Evolutionary conservation across 768 basidiomycete species (phyloP), one percentile per base, ranked within the genome.

Genomic region (Gloeopeniophorella convolvens): DNA sequence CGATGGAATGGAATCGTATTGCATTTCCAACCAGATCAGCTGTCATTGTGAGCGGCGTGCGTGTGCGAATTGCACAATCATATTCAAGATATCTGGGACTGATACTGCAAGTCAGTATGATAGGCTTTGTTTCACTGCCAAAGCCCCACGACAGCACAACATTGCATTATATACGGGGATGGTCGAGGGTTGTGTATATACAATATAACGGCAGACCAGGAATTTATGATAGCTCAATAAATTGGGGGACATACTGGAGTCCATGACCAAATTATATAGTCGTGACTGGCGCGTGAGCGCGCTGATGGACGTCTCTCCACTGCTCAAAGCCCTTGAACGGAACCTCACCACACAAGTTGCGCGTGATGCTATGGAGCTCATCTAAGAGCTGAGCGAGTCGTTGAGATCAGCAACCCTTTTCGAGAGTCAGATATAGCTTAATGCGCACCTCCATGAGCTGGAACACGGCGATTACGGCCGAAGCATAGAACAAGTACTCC

Each of bases 221-320:
- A n/a, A n/a, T n/a, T n/a, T n/a, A n/a, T n/a, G n/a, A n/a, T n/a
- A n/a, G n/a, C 8, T 1, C 27, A 46, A 21, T 11, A 26, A 23
- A 16, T 12, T 7, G 28, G 16, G 34, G 8, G 3, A 18, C 5
- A 4, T 28, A 16, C n/a, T 37, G 30, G 11, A 27, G 24, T 21
- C 27, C 27, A 18, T 27, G 11, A 66, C 54, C 39, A 43, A 59
- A 67, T 21, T 60, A 56, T 11, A 60, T 58, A 20, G 55, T 35
- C 30, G 45, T 32, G 12, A 28, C 13, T 31, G 45, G 35, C 11
- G 39, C 36, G 18, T 56, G 54, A 37, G 23, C 34, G 31, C 43
- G 50, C 24, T 56, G 55, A 28, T 57, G 57, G 26, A 33, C 58
- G 31, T 55, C 42, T 32, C 34, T 55, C 59, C 57, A 55, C 39